phyloP scores from a whole-genome alignment of 2,329 filamentous ascomycete species.

The Colletotrichum sp. region DNA sequence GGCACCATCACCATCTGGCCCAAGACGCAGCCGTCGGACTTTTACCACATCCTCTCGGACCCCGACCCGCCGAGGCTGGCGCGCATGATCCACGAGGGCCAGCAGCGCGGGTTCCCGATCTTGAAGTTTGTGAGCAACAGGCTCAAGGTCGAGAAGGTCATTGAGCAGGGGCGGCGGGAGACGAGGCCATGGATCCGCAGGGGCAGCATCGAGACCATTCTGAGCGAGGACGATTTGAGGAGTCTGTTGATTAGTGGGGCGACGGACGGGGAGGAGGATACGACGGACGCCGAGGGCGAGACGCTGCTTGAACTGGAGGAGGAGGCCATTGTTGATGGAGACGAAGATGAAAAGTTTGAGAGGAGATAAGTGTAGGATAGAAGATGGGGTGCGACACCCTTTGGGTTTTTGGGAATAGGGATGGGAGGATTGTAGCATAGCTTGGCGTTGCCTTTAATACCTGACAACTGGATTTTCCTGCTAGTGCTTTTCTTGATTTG shows the following conservation, averaged over 20 bases:
- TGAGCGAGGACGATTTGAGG: conserved; percentile 65
- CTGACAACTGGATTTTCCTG: neutral
- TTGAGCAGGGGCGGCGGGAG: conserved; percentile 64
- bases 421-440: neutral
- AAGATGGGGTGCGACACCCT: neutral
- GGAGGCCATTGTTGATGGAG: conserved; percentile 21
- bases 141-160: conserved; percentile 77
- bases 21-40: conserved; percentile 78
- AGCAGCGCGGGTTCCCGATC: conserved; percentile 89
- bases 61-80: conserved; percentile 77
- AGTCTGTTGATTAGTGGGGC: conserved; percentile 44
- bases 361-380: neutral
- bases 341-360: neutral
- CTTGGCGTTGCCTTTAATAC: neutral
- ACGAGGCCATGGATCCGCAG: conserved; percentile 53
- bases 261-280: conserved; percentile 23
- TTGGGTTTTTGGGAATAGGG: neutral
- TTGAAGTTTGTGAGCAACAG: conserved; percentile 90
- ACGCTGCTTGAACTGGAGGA: conserved; percentile 30
- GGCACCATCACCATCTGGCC: conserved; percentile 98
- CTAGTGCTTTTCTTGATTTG: neutral
- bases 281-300: conserved; percentile 29
- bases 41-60: conserved; percentile 85
- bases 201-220: conserved; percentile 63
- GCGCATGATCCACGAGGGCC: conserved; percentile 88